phyloP scores from a whole-genome alignment of 2,329 filamentous ascomycete species.

The Pleurostoma richardsiae region DNA sequence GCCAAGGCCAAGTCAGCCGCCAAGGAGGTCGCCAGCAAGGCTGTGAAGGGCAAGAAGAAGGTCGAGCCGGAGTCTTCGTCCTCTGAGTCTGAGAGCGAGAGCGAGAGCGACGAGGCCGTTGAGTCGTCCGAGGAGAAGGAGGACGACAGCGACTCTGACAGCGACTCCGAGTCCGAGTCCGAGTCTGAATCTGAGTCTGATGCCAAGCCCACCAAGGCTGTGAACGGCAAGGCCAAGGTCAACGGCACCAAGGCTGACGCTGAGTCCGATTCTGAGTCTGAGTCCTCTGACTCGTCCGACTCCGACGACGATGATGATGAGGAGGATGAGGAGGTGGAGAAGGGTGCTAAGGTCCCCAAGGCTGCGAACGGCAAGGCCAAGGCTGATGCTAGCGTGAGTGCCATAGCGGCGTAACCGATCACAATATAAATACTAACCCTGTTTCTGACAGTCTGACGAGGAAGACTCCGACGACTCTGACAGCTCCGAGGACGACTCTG shows the following conservation, averaged over 20 bases:
- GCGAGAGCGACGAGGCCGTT: slow-evolving; percentile 22
- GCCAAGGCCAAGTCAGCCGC: slow-evolving; percentile 63
- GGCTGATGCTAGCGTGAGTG: slow-evolving; percentile 12
- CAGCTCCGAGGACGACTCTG: slow-evolving; percentile 18
- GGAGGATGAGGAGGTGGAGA: slow-evolving; percentile 20
- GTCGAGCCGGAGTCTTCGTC: slow-evolving; percentile 36
- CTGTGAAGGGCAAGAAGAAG: slow-evolving; percentile 36
- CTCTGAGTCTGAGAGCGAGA: slow-evolving; percentile 26
- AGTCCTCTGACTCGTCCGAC: slow-evolving; percentile 26
- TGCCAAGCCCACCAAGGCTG: slow-evolving; percentile 19
- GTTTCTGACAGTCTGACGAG: slow-evolving; percentile 6
- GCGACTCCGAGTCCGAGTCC: slow-evolving; percentile 23
- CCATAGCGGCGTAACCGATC: not conserved
- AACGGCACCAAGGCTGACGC: slow-evolving; percentile 15
- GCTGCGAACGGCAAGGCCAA: slow-evolving; percentile 13
- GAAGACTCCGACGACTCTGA: slow-evolving; percentile 18
- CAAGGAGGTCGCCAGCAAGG: slow-evolving; percentile 53
- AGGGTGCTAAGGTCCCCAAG: slow-evolving; percentile 15
- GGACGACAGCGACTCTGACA: slow-evolving; percentile 17
- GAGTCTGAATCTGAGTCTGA: slow-evolving; percentile 20
- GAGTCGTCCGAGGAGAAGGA: slow-evolving; percentile 30
- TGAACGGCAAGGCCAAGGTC: slow-evolving; percentile 19
- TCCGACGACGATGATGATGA: slow-evolving; percentile 22
- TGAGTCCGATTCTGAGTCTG: slow-evolving; percentile 27
- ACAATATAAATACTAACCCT: slow-evolving; percentile 2